Conservation (phyloP, 345 rosid genomes). For the Durio zibethinus region DNA sequence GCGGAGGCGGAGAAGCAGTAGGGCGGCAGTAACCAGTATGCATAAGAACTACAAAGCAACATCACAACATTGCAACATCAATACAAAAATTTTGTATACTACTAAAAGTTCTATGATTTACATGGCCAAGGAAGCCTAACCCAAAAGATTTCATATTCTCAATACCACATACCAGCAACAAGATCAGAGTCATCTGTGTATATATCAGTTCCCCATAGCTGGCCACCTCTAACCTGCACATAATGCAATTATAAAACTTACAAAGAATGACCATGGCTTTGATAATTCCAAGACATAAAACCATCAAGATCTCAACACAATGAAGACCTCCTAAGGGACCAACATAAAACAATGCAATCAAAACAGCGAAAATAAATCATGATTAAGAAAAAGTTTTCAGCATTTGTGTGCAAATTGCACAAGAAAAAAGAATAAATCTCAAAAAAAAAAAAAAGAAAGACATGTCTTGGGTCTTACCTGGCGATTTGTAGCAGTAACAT, state of each 20-base stretch:
- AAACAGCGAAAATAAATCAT: background rate
- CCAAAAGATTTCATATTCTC: background rate
- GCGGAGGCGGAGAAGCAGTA: slow-evolving; percentile 93
- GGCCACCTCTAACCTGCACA: slow-evolving; percentile 93
- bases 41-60: slow-evolving; percentile 76
- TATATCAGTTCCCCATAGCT: slow-evolving; percentile 97
- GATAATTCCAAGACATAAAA: slow-evolving; percentile 3
- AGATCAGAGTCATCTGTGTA: slow-evolving; percentile 98
- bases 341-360: background rate
- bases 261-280: slow-evolving; percentile 1
- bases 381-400: background rate
- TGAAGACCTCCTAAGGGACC: background rate
- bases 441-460: slow-evolving; percentile 4
- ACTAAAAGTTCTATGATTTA: background rate
- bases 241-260: slow-evolving; percentile 16
- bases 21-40: slow-evolving; percentile 99
- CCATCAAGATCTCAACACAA: background rate
- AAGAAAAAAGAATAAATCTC: background rate
- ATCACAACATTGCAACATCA: background rate
- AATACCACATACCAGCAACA: slow-evolving; percentile 53
- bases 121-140: background rate
- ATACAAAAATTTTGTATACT: background rate
- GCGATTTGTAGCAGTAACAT: slow-evolving; percentile 98
- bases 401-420: background rate
- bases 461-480: slow-evolving; percentile 58